Base-by-base conservation (phyloP, 257 asterid species). In the Petrea volubilis region DNA sequence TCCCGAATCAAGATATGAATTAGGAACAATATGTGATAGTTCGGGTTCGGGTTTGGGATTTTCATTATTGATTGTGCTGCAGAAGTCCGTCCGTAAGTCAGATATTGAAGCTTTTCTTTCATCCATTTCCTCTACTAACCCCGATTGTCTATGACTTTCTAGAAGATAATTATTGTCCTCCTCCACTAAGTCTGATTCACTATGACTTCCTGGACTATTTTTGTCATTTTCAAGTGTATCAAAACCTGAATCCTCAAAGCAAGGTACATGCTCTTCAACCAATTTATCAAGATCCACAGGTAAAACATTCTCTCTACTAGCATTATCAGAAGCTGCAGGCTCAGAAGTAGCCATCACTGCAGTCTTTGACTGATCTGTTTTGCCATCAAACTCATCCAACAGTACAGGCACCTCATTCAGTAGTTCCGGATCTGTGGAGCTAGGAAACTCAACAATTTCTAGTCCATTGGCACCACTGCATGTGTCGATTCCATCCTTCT, bases 11-110 rank as follows among this genome's bases (percentile, higher is more conserved):
- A 66, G 56, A 47, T 50, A 14, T 49, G 63, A 23, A 74, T 70
- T 67, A 67, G 61, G 58, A 67, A 38, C 44, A 8, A 65, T 64
- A 63, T 61, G 76, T 8, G 68, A 41, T 33, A 64, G 72, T 74
- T 79, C 86, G 62, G 82, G 63, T 74, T 79, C 86, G 62, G 82
- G 63, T 60, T 74, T 73, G 43, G 76, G 74, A 68, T 65, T 28
- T 36, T 74, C 78, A 66, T 77, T 40, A 57, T 52, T 33, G 18
- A 47, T 29, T n/a, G 71, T n/a, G 59, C 55, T 66, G 82, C 74
- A 64, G 70, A 53, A 56, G 29, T 49, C 69, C 55, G 70, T 50
- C 60, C 24, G 67, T 73, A 27, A 68, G 72, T 78, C 67, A 67
- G 57, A 74, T 74, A 78, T 21, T 61, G 69, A 70, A 49, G 72